Evolutionary conservation across 176 grass and related monocot species (phyloP), one percentile per base, ranked within the genome.

Genomic region (Carex cristatella): DNA sequence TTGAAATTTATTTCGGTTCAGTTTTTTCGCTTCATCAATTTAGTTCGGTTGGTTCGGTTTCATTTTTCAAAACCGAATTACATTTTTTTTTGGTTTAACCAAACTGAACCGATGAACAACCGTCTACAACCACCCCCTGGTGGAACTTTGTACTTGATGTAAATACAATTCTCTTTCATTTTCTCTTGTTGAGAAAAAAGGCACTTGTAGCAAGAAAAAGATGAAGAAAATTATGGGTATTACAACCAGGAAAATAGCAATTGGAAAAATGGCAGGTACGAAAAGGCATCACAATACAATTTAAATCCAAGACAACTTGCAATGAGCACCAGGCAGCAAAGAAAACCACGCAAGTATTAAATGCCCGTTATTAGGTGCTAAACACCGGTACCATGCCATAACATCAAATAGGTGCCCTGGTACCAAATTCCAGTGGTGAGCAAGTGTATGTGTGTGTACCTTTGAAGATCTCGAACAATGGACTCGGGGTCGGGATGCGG

Each of bases 381-480:
- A n/a, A 60, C 4, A 46, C 31, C 23, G 80, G 80, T 66, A 62
- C 8, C 14, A 12, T 13, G 16, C 18, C 16, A 67, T 82, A 48
- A 4, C 15, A 4, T 30, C 46, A 30, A 46, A 65, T 53, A 64
- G 38, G 19, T 42, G 2, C 57, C 8, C 44, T 1, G 3, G 10
- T 28, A 40, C 38, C 48, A 10, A 76, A 55, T 56, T 77, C 28
- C 73, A 15, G 73, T 56, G 27, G 73, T 57, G 74, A 55, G 4
- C n/a, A 55, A 57, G 70, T 56, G 51, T 77, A 49, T 77, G 10
- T 32, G 8, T 27, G 70, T 73, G 42, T 83, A 83, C 81, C 81
- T 83, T 44, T 83, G 81, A 53, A 83, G 62, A 30, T 83, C 81
- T 68, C 63, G 58, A 53, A 60, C 61, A 19, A 83, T 61, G 6